Percentiles rank a stretch among this genome's conserved stretches.
These are phyloP conservation scores for Bruguiera sexangula DNA, from an alignment of 345 rosid species.

Conservation along the genomic window DNA sequence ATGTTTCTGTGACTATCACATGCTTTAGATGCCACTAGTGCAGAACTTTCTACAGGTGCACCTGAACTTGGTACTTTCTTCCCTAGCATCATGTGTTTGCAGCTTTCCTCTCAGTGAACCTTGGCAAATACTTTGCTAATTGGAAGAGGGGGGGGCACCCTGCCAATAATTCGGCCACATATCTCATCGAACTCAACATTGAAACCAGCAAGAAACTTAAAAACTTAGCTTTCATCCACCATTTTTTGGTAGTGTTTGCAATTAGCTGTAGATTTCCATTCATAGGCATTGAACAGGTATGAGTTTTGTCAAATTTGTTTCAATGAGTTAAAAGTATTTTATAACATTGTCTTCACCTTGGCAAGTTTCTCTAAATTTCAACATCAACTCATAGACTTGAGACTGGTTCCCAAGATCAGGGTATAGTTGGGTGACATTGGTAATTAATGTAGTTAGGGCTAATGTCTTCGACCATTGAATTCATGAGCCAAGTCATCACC, in stretches of 20 bases:
- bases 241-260: neutral
- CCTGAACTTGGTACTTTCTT: neutral
- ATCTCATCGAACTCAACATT: conserved; percentile 6
- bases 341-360: conserved; percentile 11
- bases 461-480: conserved; percentile 8
- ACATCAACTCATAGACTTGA: neutral
- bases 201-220: neutral
- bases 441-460: conserved; percentile 7
- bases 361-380: neutral
- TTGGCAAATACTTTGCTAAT: neutral
- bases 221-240: neutral
- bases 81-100: neutral
- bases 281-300: neutral
- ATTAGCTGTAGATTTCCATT: neutral
- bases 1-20: neutral
- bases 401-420: conserved; percentile 14
- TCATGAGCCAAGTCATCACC: conserved; percentile 17
- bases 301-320: conserved; percentile 4
- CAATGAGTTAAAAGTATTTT: neutral
- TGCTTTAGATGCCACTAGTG: neutral
- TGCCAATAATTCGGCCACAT: neutral
- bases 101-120: neutral
- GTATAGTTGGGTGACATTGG: neutral
- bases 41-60: neutral
- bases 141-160: neutral